These are phyloP conservation scores for Bimuria novae-zelandiae DNA, from an alignment of 2,329 filamentous ascomycete species.

Conservation along the genomic window DNA sequence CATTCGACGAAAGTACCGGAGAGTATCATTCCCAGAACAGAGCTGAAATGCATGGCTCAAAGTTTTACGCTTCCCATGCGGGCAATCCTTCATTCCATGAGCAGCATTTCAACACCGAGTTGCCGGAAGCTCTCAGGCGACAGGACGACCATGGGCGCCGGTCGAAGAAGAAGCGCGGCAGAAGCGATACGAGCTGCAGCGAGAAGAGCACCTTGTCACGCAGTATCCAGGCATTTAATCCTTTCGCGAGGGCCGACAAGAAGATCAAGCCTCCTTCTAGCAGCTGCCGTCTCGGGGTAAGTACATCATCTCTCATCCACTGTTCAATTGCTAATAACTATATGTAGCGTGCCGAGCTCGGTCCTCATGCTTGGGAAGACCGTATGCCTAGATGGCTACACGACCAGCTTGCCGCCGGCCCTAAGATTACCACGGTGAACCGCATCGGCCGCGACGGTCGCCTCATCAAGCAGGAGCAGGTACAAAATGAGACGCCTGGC, in stretches of 20 bases:
- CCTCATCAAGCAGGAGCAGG: constrained; percentile 46
- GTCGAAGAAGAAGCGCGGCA: constrained; percentile 31
- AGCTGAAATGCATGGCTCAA: constrained; percentile 36
- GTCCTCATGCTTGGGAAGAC: constrained; percentile 54
- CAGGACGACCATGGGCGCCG: constrained; percentile 25
- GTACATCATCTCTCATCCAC: constrained; percentile 11
- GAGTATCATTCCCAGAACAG: constrained; percentile 41
- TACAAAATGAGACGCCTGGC: constrained; percentile 52
- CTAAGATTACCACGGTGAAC: constrained; percentile 46
- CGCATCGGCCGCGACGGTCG: constrained; percentile 49
- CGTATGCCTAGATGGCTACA: constrained; percentile 52
- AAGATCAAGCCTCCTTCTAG: constrained; percentile 34
- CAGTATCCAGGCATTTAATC: constrained; percentile 42
- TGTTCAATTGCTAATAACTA: constrained; percentile 18
- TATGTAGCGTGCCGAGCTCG: constrained; percentile 49
- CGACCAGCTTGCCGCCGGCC: constrained; percentile 47
- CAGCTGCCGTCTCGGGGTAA: constrained; percentile 42
- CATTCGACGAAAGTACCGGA: constrained; percentile 40
- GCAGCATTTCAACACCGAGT: constrained; percentile 24
- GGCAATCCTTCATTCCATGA: constrained; percentile 31
- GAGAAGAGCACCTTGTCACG: constrained; percentile 43
- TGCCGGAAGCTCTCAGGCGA: constrained; percentile 22
- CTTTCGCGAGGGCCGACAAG: constrained; percentile 34
- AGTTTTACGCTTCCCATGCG: constrained; percentile 12
- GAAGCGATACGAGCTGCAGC: constrained; percentile 34